Base-by-base conservation (phyloP, 225 moss, liverwort and hornwort genomes). In the Bryoerythrophyllum caledonicum region DNA sequence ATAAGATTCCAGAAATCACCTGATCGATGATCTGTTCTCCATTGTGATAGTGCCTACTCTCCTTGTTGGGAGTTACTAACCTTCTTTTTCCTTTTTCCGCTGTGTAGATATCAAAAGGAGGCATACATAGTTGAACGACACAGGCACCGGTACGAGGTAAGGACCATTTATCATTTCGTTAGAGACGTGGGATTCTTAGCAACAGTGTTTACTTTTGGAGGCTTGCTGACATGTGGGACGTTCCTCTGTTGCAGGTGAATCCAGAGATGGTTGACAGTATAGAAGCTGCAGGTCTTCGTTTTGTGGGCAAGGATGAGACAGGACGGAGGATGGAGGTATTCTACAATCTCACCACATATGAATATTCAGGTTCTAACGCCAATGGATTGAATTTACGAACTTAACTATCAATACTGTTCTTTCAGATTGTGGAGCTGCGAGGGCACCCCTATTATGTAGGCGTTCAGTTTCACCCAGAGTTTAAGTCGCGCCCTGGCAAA, bases 391-490 rank as follows among this genome's bases (percentile, higher is more conserved):
- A 19, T 44, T 58, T 58, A 8, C 7, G 15, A 48, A 30, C 59
- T 59, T 30, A 20, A 32, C 2, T 7, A 16, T 60, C 30, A 51
- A 58, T 32, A 41, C 4, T 56, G 65, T 44, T 25, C 6, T 64
- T 79, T 48, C 87, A 97, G 96, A 86, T 97, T 70, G 70, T 97
- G 88, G 94, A 97, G 78, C 79, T 93, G 79, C 86, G 77, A 7
- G 87, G 86, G 28, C 96, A 97, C 74, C 90, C 92, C n/a, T 97
- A 78, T 76, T 97, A 93, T 57, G 88, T 97, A 37, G 96, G 87
- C 61, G 94, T 94, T 46, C 96, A 97, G 56, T 97, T 92, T 68
- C 96, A 97, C 79, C 96, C 96, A 6, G 94, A 97, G 78, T 94
- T 97, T 67, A 97, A 97, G 70, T 94, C 94, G 0, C 87, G 93